Evolutionary conservation across 371 early-diverging fungal species (phyloP), one percentile per base, ranked within the genome.

Genomic region (Encephalitozoon hellem): DNA sequence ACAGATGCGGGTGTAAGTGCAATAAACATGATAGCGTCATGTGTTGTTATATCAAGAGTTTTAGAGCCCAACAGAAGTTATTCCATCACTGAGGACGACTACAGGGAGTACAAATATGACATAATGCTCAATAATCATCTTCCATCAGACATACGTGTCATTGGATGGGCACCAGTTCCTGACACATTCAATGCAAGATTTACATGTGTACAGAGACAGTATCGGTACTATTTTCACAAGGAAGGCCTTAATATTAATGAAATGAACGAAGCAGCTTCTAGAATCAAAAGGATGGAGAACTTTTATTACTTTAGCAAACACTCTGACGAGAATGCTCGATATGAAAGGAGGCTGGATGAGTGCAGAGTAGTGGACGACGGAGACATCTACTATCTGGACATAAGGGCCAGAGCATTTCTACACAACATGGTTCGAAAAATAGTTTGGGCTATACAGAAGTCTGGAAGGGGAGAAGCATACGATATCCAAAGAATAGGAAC

Each of bases 381-480:
- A 1, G 67, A 69, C 52, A 21, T 82, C 8, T 79, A 59, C 23
- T 45, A 65, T 11, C 54, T 84, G 52, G 73, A 83, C 15, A 83
- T 84, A 21, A 52, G 41, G 52, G 76, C 85, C 2, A 51, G 53
- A 5, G 80, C 81, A 18, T 84, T 82, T 72, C 49, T 84, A 9
- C 85, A 84, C 54, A 82, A 83, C 70, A 82, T 83, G 80, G 85
- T 84, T 5, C 74, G 85, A 55, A 84, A 84, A 52, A 83, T 81
- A 38, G 76, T 81, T 30, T 74, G 68, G 64, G 69, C 79, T 28
- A 9, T 82, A 15, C 26, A 69, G 26, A 64, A 55, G 45, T 9
- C 45, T 21, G 84, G 77, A n/a, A 55, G 41, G 25, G 51, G 68
- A 5, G 73, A 68, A 34, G 43, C 25, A 45, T 54, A 80, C 23